Conservation (phyloP, 1,284 basidiomycete species). For the Salmacisia buchloeana region DNA sequence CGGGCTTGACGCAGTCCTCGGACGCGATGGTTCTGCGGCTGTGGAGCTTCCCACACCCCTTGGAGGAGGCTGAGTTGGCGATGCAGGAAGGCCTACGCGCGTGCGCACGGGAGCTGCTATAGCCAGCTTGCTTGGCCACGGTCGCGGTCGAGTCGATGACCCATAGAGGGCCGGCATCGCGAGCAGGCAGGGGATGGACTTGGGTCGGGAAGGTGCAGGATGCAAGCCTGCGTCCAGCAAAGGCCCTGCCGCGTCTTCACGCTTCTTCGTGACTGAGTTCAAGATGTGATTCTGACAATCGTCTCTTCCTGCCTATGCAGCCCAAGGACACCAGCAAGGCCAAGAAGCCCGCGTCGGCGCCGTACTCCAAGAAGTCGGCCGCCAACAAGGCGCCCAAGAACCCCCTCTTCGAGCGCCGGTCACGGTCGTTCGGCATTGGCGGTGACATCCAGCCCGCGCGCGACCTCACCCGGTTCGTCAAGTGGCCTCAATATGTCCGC, state of each 20-base stretch:
- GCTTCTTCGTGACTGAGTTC: background rate
- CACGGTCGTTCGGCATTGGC: constrained; percentile 93
- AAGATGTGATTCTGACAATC: background rate
- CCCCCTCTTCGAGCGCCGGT: constrained; percentile 85
- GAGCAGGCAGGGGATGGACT: too few species aligned
- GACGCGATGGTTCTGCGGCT: too few species aligned
- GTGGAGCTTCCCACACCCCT: too few species aligned
- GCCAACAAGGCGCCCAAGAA: constrained; percentile 67
- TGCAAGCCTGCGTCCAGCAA: too few species aligned
- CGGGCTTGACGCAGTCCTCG: too few species aligned
- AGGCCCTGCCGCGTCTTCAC: background rate
- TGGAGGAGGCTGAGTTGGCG: too few species aligned
- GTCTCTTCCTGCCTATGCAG: constrained; percentile 19
- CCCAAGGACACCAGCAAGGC: constrained; percentile 43
- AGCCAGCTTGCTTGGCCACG: too few species aligned
- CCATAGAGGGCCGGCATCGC: too few species aligned
- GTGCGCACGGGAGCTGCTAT: too few species aligned
- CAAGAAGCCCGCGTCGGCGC: constrained; percentile 27
- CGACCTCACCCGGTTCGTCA: constrained; percentile 96
- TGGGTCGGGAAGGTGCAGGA: too few species aligned
- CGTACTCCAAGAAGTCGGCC: constrained; percentile 7
- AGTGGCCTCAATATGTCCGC: constrained; percentile 98
- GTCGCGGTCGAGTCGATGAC: too few species aligned
- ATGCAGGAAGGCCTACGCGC: too few species aligned
- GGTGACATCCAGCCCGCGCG: constrained; percentile 86